These are phyloP conservation scores for Fusarium papillatum DNA, from an alignment of 2,329 filamentous ascomycete species.

Conservation along the genomic window DNA sequence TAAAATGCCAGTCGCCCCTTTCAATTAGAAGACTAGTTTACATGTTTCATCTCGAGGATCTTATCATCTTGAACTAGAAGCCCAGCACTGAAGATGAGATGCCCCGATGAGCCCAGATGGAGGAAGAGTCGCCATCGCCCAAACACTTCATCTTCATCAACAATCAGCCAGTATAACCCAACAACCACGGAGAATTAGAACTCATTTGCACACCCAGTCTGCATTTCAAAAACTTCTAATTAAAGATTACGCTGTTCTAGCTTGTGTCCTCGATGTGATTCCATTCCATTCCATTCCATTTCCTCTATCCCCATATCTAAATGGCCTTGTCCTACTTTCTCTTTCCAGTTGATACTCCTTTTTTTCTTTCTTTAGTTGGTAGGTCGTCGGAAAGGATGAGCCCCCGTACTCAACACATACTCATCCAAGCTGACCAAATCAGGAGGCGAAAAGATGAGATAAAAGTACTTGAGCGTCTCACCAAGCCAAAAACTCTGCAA, in stretches of 20 bases:
- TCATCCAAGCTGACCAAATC: conserved; percentile 76
- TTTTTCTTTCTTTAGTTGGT: not conserved
- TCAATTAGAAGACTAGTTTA: not conserved
- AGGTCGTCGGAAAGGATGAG: conserved; percentile 56
- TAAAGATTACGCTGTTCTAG: conserved; percentile 1
- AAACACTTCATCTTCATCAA: not conserved
- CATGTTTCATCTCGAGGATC: not conserved
- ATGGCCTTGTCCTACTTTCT: not conserved
- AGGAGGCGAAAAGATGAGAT: conserved; percentile 76
- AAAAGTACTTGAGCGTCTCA: conserved; percentile 84
- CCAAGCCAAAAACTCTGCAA: conserved; percentile 78
- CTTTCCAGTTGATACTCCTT: not conserved
- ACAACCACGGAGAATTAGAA: not conserved
- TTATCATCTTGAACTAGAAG: not conserved
- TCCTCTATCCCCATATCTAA: not conserved
- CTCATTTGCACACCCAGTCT: not conserved
- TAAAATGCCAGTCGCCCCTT: not conserved
- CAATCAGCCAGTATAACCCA: not conserved
- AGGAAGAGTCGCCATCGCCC: not conserved
- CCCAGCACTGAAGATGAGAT: not conserved
- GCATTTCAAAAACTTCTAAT: not conserved
- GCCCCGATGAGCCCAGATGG: not conserved
- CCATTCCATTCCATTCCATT: not conserved
- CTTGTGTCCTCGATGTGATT: not conserved
- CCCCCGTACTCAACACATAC: conserved; percentile 72